Conservation (phyloP, 2,329 filamentous ascomycete genomes). For the Exophiala xenobiotica region DNA sequence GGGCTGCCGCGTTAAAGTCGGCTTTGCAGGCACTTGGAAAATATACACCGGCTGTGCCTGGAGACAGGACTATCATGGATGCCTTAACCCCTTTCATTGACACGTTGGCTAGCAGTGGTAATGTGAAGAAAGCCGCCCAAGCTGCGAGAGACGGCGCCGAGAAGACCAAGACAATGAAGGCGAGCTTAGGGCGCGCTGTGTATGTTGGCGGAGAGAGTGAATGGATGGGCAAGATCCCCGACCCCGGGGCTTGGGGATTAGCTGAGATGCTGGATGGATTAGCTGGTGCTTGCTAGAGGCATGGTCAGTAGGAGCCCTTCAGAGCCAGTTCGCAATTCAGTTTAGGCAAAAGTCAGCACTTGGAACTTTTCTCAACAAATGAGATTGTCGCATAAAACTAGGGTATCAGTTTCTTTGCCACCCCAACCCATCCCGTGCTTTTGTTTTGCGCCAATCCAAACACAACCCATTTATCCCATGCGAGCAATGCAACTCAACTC, state of each 20-base stretch:
- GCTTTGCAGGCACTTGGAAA: conserved; percentile 69
- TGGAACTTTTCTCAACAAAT: neutral
- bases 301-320: neutral
- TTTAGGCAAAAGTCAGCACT: conserved; percentile 1
- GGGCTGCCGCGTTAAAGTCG: conserved; percentile 68
- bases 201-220: conserved; percentile 69
- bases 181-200: conserved; percentile 78
- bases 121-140: conserved; percentile 70
- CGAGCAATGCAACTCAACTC: conserved; percentile 59
- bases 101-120: conserved; percentile 62
- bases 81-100: conserved; percentile 85
- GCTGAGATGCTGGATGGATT: conserved; percentile 79
- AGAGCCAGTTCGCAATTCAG: too few relatives aligned
- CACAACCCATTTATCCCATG: too few relatives aligned
- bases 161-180: conserved; percentile 86
- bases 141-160: conserved; percentile 75
- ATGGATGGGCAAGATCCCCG: conserved; percentile 70
- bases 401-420: too few relatives aligned
- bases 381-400: neutral
- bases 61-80: conserved; percentile 88
- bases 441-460: neutral
- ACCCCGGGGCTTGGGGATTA: conserved; percentile 76
- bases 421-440: too few relatives aligned
- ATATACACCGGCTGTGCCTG: conserved; percentile 86
- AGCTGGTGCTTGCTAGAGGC: conserved; percentile 51